Percentiles rank a stretch among this genome's conserved stretches.
These are phyloP conservation scores for Ophiorrhiza pumila DNA, from an alignment of 257 asterid species.

Conservation along the genomic window DNA sequence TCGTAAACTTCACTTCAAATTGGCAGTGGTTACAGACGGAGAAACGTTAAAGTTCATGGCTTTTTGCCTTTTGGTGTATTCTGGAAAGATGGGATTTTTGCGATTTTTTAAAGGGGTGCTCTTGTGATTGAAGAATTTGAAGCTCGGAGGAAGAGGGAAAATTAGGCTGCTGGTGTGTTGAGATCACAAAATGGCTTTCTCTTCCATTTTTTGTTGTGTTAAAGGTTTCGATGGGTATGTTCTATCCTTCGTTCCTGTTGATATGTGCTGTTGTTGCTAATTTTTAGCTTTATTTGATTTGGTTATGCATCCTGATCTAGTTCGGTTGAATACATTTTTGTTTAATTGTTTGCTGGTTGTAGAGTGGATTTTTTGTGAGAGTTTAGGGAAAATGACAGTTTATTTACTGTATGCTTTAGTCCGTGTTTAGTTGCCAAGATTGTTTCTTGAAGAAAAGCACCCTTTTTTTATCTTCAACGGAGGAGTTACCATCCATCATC, in stretches of 20 bases:
- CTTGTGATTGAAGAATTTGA: slow-evolving; percentile 10
- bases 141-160: slow-evolving; percentile 15
- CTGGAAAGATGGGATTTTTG: slow-evolving; percentile 12
- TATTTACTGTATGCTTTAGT: neutral
- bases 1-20: neutral
- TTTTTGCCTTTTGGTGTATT: slow-evolving; percentile 1
- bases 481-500: neutral
- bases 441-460: neutral
- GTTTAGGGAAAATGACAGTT: neutral
- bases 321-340: neutral
- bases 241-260: slow-evolving; percentile 14
- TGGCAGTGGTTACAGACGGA: neutral
- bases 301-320: neutral
- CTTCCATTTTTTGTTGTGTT: slow-evolving; percentile 52
- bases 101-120: slow-evolving; percentile 5
- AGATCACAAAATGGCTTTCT: slow-evolving; percentile 38
- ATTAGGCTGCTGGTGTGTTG: slow-evolving; percentile 20
- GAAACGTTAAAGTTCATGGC: neutral
- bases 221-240: slow-evolving; percentile 72
- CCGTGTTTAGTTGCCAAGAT: neutral
- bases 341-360: neutral
- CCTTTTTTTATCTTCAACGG: neutral
- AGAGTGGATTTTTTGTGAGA: neutral
- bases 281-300: neutral
- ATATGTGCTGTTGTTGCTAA: slow-evolving; percentile 20